Percentiles rank a stretch among this genome's conserved stretches.
Conservation (phyloP, 1,284 basidiomycete genomes). For the Apiotrichum akiyoshidainum region DNA sequence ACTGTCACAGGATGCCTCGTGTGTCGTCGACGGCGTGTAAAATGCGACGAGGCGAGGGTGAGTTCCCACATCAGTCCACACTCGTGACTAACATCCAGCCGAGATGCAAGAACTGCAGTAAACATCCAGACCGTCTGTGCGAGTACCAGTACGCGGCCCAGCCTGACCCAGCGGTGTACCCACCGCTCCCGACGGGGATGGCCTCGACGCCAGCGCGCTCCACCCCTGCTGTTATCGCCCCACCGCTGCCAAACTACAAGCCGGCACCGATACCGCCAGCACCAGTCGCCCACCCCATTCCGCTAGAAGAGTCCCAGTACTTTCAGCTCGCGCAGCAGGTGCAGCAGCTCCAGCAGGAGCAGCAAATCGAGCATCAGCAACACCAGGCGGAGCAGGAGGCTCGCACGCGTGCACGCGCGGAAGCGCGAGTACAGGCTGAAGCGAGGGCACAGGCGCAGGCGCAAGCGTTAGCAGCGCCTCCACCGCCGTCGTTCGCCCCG, state of each 20-base stretch:
- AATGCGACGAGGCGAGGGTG: slow-evolving; percentile 12
- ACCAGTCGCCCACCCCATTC: background rate
- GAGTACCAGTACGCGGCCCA: slow-evolving; percentile 12
- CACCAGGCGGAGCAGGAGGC: background rate
- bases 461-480: too few species aligned
- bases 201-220: background rate
- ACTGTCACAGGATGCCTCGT: slow-evolving; percentile 12
- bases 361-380: background rate
- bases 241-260: background rate
- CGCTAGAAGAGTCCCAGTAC: background rate
- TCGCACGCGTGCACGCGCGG: too few species aligned
- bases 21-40: slow-evolving; percentile 9
- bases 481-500: too few species aligned
- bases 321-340: slow-evolving; percentile 2
- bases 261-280: background rate
- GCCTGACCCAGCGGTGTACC: background rate
- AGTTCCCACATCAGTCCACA: background rate
- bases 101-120: slow-evolving; percentile 8
- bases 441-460: too few species aligned
- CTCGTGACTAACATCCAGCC: background rate
- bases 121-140: slow-evolving; percentile 10
- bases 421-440: too few species aligned
- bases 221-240: background rate
- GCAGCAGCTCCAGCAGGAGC: slow-evolving; percentile 1
- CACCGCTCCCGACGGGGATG: background rate